Conservation (phyloP, 192 early-diverging fungal species). For the Spizellomyces punctatus region DNA sequence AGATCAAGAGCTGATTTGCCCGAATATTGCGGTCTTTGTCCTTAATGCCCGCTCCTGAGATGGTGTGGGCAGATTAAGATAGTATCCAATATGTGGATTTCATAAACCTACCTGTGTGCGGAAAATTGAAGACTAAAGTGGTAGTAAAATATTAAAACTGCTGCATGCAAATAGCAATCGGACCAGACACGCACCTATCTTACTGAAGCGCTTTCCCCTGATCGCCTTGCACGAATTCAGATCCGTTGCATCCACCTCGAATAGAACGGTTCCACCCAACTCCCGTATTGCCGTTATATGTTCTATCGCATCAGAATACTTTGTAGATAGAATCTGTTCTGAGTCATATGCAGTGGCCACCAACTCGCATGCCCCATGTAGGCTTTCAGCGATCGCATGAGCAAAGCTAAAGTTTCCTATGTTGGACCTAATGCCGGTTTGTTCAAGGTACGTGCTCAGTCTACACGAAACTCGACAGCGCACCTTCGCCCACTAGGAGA, state of each 20-base stretch:
- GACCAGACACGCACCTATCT: constrained; percentile 48
- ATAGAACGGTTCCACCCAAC: constrained; percentile 71
- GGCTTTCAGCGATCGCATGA: constrained; percentile 59
- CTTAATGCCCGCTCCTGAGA: constrained; percentile 81
- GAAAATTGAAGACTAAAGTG: constrained; percentile 87
- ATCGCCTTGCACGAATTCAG: constrained; percentile 62
- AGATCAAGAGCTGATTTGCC: constrained; percentile 68
- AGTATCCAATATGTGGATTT: no score
- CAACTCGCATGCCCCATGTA: constrained; percentile 58
- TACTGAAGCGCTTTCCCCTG: constrained; percentile 59
- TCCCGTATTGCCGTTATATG: constrained; percentile 64
- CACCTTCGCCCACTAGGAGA: constrained; percentile 77
- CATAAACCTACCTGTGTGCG: constrained; percentile 73
- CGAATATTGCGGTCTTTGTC: constrained; percentile 85
- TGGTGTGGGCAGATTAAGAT: no score
- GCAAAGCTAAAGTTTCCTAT: constrained; percentile 92
- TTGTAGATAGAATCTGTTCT: constrained; percentile 62
- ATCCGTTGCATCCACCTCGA: constrained; percentile 77
- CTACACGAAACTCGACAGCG: background rate
- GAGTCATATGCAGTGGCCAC: constrained; percentile 82
- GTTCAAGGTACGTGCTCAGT: constrained; percentile 1
- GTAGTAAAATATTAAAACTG: background rate
- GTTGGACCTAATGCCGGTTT: background rate
- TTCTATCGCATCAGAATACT: constrained; percentile 75
- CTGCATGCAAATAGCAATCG: no score